These are phyloP conservation scores for Talaromyces pinophilus DNA, from an alignment of 2,329 filamentous ascomycete species.

Conservation along the genomic window DNA sequence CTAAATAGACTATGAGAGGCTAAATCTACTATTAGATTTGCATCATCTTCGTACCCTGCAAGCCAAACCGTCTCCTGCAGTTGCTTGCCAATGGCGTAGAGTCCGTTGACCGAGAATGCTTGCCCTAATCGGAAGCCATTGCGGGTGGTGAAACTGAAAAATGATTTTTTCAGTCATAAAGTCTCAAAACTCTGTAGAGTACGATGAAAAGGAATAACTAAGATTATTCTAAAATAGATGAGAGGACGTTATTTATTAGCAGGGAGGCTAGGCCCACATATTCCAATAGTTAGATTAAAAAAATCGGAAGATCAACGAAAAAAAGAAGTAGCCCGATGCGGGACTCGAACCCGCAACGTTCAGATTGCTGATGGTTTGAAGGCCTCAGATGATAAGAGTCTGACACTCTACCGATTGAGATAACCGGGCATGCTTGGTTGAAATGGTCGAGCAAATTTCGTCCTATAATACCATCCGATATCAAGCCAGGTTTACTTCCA, in stretches of 20 bases:
- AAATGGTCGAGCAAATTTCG: no score
- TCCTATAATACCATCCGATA: no score
- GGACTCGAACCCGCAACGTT: slow-evolving; percentile 20
- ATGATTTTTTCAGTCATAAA: background rate
- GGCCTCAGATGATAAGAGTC: slow-evolving; percentile 17
- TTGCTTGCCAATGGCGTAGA: slow-evolving; percentile 1
- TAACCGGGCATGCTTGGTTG: slow-evolving; percentile 19
- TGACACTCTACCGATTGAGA: slow-evolving; percentile 22
- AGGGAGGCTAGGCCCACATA: no score
- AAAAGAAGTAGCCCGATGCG: slow-evolving; percentile 30
- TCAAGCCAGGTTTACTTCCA: no score
- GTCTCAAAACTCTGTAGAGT: background rate
- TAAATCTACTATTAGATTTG: background rate
- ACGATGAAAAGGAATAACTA: no score
- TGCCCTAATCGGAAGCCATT: slow-evolving; percentile 11
- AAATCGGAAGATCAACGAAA: background rate
- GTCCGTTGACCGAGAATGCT: background rate
- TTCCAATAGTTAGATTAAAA: background rate
- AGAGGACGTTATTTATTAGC: no score
- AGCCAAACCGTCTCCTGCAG: background rate
- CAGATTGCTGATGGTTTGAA: slow-evolving; percentile 6
- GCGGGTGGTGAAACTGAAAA: background rate
- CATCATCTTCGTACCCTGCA: slow-evolving; percentile 5
- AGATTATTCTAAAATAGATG: no score
- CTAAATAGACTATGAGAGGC: background rate